Evolutionary conservation across 805 yeast genomes (phyloP), one percentile per base, ranked within the genome.

Genomic region (Diddensiella transvaalensis): DNA sequence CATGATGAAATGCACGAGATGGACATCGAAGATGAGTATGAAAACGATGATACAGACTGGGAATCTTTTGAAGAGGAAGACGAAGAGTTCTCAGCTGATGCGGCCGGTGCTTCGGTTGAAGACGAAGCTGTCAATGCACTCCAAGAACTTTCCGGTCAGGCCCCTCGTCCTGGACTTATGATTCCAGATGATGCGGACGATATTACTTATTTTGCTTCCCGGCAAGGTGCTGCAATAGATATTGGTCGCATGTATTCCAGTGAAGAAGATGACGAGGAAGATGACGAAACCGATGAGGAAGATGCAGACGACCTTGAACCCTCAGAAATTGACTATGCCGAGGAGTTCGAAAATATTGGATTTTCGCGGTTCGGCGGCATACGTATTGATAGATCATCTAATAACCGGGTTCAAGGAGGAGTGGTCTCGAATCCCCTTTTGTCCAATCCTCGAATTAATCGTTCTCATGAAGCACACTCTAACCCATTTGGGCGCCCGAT

Each of bases 271-370:
- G 51, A 47, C 11, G 64, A 69, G 3, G 72, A 61, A 19, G 57
- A 66, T 26, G 65, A 64, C 10, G 63, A 60, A 36, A 26, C 32
- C 13, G 73, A 66, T 38, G 67, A 66, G 8, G 69, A 60, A 22
- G 68, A 60, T n/a, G n/a, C n/a, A n/a, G 59, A 53, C 11, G 60
- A 57, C 15, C 51, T 47, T 37, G 62, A 48, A 19, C 67, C 60
- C 11, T 63, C 51, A 1, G 58, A 42, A 5, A 58, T 17, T 22
- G 62, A 53, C 17, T 59, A 55, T 15, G 59, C 55, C 11, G 55
- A 48, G 5, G 47, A 44, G 24, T 42, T 23, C 30, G 51, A 48
- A 33, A 38, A 35, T 18, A 39, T 39, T 26, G 42, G 30, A 22
- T 44, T 44, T 32, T 40, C 56, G 13, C 40, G 53, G 40, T 42